These are phyloP conservation scores for Nicotiana undulata DNA, from an alignment of 257 asterid genomes.

Conservation along the genomic window DNA sequence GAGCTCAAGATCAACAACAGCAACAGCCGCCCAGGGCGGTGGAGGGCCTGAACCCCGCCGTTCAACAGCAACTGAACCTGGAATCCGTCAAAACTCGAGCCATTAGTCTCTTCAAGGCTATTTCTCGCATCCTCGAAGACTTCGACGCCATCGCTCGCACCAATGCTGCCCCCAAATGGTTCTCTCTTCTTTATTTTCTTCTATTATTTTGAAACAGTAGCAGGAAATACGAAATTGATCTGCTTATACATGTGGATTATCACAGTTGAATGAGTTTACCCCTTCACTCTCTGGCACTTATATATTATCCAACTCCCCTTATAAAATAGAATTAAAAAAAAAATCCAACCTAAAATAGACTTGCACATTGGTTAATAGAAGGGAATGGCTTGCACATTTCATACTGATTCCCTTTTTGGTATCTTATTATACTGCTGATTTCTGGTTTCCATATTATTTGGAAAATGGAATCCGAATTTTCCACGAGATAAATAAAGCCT, in stretches of 20 bases:
- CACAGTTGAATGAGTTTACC: background rate
- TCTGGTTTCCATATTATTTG: background rate
- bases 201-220: background rate
- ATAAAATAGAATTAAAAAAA: background rate
- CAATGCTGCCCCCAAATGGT: conserved; percentile 84
- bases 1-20: conserved; percentile 35
- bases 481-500: background rate
- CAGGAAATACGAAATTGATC: too few species aligned
- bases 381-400: background rate
- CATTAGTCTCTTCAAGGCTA: conserved; percentile 76
- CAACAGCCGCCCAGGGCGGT: conserved; percentile 44
- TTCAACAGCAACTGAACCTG: conserved; percentile 91
- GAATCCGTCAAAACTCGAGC: conserved; percentile 96
- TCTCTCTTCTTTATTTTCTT: background rate
- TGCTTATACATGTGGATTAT: background rate
- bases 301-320: background rate
- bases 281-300: background rate
- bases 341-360: background rate
- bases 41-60: conserved; percentile 82
- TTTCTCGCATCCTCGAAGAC: conserved; percentile 90
- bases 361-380: background rate
- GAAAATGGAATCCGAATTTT: background rate
- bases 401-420: background rate
- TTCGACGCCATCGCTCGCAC: conserved; percentile 64
- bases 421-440: background rate